Base-by-base conservation (phyloP, 2,329 filamentous ascomycete species). In the Hypoxylon sp. region DNA sequence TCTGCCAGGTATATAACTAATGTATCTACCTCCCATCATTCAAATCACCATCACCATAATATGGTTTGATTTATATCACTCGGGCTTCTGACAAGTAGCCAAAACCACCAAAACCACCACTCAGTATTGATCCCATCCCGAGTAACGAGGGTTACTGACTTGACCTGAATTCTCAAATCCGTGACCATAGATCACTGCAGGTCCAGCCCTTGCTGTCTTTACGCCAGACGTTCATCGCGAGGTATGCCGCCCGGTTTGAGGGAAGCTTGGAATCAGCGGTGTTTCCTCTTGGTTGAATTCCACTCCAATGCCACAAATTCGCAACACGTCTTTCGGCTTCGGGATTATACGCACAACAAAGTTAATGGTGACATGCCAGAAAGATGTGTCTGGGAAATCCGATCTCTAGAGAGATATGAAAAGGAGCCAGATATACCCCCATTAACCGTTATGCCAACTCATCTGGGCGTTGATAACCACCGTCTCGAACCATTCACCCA, bases 301-400 rank as follows among this genome's bases (percentile, higher is more conserved):
- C 26, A 4, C 11, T 17, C 20, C 15, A 6, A 20, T 37, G 15
- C 4, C 8, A 59, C 66, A 52, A 68, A 80, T 78, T 69, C 72
- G 70, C 49, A 80, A 65, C 4, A 76, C 79, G 6, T 64, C 71
- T 5, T 77, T 72, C 0, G 81, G 77, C 20, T 81, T 68, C 0
- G 82, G 79, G 13, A 84, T 79, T 2, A 82, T 59, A 65, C 84
- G 81, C 48, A 84, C 77, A 1, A 78, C 82, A 59, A 85, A 79
- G n/a, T 78, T 79, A 37, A 82, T 71, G 8, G 81, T 79, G 26
- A 83, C 70, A 68, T 85, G 81, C 1, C 76, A 80, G 64, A 80
- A 83, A 0, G 76, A 75, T 13, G 68, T 70, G 1, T 76, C 76
- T 0, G 76, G 71, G 6, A 84, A 73, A 0, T 68, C 73, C 3